Conservation (phyloP, 2,329 filamentous ascomycete species). For the Arthrobotrys sphaeroides region DNA sequence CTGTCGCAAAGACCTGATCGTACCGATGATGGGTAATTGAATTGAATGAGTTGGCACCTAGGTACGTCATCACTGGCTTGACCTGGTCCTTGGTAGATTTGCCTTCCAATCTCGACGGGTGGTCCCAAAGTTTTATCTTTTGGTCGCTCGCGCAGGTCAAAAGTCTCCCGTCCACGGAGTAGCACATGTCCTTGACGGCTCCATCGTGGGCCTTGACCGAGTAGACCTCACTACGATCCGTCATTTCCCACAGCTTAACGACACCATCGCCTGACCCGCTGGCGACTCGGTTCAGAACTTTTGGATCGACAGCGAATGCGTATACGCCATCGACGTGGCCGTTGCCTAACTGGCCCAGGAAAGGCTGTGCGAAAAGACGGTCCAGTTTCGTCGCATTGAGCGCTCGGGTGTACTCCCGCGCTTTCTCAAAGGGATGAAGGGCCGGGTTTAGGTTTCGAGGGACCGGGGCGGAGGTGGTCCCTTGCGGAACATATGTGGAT, state of each 20-base stretch:
- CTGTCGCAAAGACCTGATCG: conserved; percentile 79
- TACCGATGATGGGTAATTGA: conserved; percentile 83
- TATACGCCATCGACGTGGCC: conserved; percentile 94
- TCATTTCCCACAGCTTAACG: conserved; percentile 90
- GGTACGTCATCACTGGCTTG: conserved; percentile 82
- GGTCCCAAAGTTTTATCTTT: conserved; percentile 89
- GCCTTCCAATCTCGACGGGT: conserved; percentile 33
- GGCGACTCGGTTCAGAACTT: conserved; percentile 76
- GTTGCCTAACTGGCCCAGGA: conserved; percentile 83
- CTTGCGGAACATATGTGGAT: conserved; percentile 72
- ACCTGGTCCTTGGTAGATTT: conserved; percentile 27
- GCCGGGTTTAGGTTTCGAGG: conserved; percentile 82
- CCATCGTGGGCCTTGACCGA: conserved; percentile 87
- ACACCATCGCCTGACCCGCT: conserved; percentile 91
- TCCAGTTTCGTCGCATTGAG: conserved; percentile 90
- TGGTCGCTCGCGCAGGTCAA: conserved; percentile 87
- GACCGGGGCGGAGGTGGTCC: conserved; percentile 72
- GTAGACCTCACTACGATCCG: conserved; percentile 77
- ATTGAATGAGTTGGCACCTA: conserved; percentile 84
- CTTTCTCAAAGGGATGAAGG: conserved; percentile 88
- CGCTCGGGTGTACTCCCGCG: conserved; percentile 81
- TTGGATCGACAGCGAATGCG: conserved; percentile 80
- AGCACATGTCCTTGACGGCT: conserved; percentile 88
- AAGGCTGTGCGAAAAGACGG: conserved; percentile 87
- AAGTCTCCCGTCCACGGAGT: conserved; percentile 81